phyloP scores from a whole-genome alignment of 257 asterid genomes.

The Penstemon eatonii region DNA sequence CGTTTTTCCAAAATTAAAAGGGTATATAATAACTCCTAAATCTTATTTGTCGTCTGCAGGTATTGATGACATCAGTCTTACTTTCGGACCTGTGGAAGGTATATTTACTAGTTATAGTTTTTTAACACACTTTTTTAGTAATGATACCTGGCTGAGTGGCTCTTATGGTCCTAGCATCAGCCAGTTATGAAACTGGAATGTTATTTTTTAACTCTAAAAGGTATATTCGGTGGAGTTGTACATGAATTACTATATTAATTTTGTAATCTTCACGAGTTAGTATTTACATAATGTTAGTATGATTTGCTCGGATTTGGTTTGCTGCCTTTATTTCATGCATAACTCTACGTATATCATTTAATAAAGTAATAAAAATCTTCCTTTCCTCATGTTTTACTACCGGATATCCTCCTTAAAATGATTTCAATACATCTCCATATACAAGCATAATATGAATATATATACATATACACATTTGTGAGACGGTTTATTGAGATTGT shows the following conservation, averaged over 20 bases:
- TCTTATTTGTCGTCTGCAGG: slow-evolving; percentile 40
- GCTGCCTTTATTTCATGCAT: not conserved
- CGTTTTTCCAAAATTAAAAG: not conserved
- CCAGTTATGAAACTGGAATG: slow-evolving; percentile 3
- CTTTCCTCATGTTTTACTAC: not conserved
- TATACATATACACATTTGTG: not conserved
- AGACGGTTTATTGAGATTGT: not conserved
- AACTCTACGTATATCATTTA: slow-evolving; percentile 1
- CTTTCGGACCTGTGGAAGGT: slow-evolving; percentile 76
- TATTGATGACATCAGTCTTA: slow-evolving; percentile 56
- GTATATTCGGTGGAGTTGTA: not conserved
- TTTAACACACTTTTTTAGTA: not conserved
- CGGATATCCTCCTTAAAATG: not conserved
- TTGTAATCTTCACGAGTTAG: not conserved
- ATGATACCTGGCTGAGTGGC: not conserved
- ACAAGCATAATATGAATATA: not conserved
- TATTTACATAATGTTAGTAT: not conserved
- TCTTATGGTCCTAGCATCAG: slow-evolving; percentile 5
- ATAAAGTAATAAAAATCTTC: slow-evolving; percentile 5
- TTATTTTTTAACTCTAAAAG: slow-evolving; percentile 16
- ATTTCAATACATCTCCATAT: too few species aligned
- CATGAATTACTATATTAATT: not conserved
- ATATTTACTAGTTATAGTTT: slow-evolving; percentile 3
- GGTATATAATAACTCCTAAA: slow-evolving; percentile 21
- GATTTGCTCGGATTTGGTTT: not conserved